These are phyloP conservation scores for Cryptococcus depauperatus DNA, from an alignment of 1,284 basidiomycete genomes.

Conservation along the genomic window DNA sequence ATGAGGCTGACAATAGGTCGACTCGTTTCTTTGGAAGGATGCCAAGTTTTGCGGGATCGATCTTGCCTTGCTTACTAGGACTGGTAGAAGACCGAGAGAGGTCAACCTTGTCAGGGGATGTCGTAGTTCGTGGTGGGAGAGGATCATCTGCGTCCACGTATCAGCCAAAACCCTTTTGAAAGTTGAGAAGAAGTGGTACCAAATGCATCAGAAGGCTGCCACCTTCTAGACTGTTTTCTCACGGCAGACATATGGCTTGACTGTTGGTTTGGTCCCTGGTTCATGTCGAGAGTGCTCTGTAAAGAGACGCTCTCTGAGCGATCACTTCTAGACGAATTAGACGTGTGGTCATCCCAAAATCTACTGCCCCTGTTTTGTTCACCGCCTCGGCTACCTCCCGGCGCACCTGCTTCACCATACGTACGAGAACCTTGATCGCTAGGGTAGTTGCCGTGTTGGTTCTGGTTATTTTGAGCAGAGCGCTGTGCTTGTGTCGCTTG, in stretches of 20 bases:
- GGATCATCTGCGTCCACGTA: constrained; percentile 20
- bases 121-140: constrained; percentile 10
- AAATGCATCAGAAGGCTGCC: constrained; percentile 40
- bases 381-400: constrained; percentile 26
- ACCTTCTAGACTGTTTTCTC: constrained; percentile 24
- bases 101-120: neutral
- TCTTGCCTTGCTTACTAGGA: constrained; percentile 35
- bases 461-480: constrained; percentile 4
- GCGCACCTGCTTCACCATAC: constrained; percentile 3
- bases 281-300: constrained; percentile 20
- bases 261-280: neutral
- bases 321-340: constrained; percentile 14
- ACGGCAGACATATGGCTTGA: constrained; percentile 10
- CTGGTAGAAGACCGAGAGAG: neutral
- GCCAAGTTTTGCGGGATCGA: constrained; percentile 44
- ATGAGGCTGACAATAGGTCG: constrained; percentile 37
- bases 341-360: constrained; percentile 22
- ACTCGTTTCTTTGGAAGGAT: constrained; percentile 45
- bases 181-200: constrained; percentile 16
- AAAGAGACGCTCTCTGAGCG: constrained; percentile 25
- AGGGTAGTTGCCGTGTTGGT: constrained; percentile 8
- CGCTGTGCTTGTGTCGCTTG: constrained; percentile 16
- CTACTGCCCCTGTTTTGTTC: constrained; percentile 23
- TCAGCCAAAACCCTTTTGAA: neutral
- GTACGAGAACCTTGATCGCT: neutral